Evolutionary conservation across 2,329 filamentous ascomycete species (phyloP).

Genomic region (Fusarium xylarioides): DNA sequence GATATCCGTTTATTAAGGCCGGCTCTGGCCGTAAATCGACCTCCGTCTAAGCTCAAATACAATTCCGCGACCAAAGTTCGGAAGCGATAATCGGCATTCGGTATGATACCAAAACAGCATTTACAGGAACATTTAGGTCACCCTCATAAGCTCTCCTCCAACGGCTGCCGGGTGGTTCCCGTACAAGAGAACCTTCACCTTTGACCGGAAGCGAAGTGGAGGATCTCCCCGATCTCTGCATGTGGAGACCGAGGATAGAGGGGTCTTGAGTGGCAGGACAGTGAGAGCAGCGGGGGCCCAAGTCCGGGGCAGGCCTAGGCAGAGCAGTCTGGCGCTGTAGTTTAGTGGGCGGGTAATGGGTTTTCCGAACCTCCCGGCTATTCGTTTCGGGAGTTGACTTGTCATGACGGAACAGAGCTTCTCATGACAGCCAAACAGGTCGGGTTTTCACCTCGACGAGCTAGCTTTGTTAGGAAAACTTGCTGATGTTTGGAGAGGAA

Average conservation of each 20-base stretch:
- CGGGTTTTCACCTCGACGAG: background rate
- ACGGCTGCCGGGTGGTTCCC: slow-evolving; percentile 21
- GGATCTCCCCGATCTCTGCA: slow-evolving; percentile 6
- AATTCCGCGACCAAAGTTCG: slow-evolving; percentile 24
- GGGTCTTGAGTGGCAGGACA: slow-evolving; percentile 1
- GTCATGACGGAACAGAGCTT: slow-evolving; percentile 26
- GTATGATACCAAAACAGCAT: background rate
- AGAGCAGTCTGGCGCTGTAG: slow-evolving; percentile 2
- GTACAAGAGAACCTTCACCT: background rate
- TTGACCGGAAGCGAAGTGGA: slow-evolving; percentile 12
- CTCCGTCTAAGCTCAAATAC: slow-evolving; percentile 15
- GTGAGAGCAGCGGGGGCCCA: slow-evolving; percentile 33
- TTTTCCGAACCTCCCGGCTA: slow-evolving; percentile 40
- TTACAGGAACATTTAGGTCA: background rate
- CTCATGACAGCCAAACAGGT: slow-evolving; percentile 12
- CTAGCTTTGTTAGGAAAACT: slow-evolving; percentile 11
- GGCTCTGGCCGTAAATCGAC: slow-evolving; percentile 30
- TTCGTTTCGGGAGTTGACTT: slow-evolving; percentile 41
- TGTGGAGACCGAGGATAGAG: slow-evolving; percentile 30
- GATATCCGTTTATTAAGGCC: slow-evolving; percentile 38
- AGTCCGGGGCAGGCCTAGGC: slow-evolving; percentile 27
- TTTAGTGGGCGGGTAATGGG: slow-evolving; percentile 39
- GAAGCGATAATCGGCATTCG: slow-evolving; percentile 42
- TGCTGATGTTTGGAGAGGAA: background rate
- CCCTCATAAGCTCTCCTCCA: background rate